Evolutionary conservation across 805 yeast species (phyloP).

Genomic region (Metschnikowia reukaufii): DNA sequence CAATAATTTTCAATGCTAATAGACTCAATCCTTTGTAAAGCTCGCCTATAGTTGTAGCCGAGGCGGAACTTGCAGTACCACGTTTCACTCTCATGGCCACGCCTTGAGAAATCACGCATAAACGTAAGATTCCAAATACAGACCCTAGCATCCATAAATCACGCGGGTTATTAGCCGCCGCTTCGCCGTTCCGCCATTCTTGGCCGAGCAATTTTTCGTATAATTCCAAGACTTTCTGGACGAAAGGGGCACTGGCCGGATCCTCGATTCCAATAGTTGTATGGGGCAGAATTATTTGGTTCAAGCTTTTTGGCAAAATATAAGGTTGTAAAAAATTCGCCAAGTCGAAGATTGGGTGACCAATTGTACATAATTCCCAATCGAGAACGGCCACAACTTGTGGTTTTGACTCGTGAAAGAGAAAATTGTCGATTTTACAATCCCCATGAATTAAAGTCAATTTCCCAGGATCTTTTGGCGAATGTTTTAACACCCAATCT

Average conservation of each 20-base stretch:
- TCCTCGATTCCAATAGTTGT: constrained; percentile 36
- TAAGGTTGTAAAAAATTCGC: constrained; percentile 59
- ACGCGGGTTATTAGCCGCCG: constrained; percentile 43
- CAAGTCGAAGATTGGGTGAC: constrained; percentile 63
- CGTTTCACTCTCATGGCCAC: constrained; percentile 53
- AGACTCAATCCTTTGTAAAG: constrained; percentile 34
- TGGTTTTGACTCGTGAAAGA: constrained; percentile 54
- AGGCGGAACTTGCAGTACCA: constrained; percentile 56
- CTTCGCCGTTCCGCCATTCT: constrained; percentile 33
- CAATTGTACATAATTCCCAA: constrained; percentile 67
- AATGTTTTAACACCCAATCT: constrained; percentile 39
- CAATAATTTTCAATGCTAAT: constrained; percentile 25
- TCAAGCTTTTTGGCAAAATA: constrained; percentile 42
- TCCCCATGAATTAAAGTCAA: constrained; percentile 61
- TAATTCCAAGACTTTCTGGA: constrained; percentile 27
- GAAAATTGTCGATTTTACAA: constrained; percentile 62
- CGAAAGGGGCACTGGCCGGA: constrained; percentile 22
- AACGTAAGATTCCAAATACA: constrained; percentile 55
- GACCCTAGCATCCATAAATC: constrained; percentile 52
- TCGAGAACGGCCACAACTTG: constrained; percentile 56
- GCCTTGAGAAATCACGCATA: constrained; percentile 61
- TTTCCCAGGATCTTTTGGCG: constrained; percentile 49
- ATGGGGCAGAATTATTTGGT: constrained; percentile 24
- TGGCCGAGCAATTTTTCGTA: constrained; percentile 26
- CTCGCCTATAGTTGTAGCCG: constrained; percentile 43